Conservation (phyloP, 2,329 filamentous ascomycete genomes). For the Pseudocercospora musae region DNA sequence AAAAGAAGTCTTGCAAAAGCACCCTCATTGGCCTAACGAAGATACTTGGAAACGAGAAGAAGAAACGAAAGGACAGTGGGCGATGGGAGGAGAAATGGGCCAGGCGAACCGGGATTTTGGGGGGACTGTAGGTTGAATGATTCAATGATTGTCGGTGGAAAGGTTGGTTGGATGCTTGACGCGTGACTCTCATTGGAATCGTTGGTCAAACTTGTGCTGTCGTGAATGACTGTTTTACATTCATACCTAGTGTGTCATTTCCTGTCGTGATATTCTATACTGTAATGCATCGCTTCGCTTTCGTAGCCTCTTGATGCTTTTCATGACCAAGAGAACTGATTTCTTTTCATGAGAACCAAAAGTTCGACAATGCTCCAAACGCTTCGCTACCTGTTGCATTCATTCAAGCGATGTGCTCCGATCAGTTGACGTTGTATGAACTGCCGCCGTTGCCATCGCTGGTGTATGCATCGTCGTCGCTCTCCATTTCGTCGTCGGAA, state of each 20-base stretch:
- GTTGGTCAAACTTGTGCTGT: background rate
- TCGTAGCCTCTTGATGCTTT: background rate
- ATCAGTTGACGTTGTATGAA: background rate
- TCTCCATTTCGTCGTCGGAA: conserved; percentile 12
- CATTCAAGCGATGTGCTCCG: background rate
- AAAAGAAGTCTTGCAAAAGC: conserved; percentile 14
- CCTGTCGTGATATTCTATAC: conserved; percentile 2
- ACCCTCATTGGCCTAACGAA: conserved; percentile 24
- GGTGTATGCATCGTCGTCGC: conserved; percentile 8
- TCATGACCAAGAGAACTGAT: background rate
- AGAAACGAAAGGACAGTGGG: conserved; percentile 8
- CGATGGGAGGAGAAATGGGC: conserved; percentile 8
- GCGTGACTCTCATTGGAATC: no score
- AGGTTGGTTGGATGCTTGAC: background rate
- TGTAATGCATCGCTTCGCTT: background rate
- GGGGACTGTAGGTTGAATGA: background rate
- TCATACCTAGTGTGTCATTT: background rate
- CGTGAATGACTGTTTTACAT: background rate
- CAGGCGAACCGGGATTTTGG: conserved; percentile 5
- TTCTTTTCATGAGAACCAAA: background rate
- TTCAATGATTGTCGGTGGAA: background rate
- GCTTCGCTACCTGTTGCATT: background rate
- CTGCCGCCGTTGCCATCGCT: background rate
- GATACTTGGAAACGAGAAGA: conserved; percentile 15
- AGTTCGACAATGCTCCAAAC: background rate